phyloP scores from a whole-genome alignment of 129 eudicot genomes.

The Silybum marianum region DNA sequence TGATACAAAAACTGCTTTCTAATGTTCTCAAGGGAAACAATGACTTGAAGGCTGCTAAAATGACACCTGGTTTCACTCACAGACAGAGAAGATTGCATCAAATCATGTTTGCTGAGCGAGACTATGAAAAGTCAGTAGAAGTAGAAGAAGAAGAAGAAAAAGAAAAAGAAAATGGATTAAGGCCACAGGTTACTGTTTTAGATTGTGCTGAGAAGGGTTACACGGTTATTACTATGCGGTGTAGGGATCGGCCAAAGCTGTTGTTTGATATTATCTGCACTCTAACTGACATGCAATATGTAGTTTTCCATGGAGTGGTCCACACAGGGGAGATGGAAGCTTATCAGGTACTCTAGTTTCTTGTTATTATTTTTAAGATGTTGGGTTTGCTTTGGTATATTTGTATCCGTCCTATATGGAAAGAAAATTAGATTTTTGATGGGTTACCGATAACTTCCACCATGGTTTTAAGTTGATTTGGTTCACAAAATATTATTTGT shows the following conservation, averaged over 20 bases:
- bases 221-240: slow-evolving; percentile 79
- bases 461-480: background rate
- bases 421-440: background rate
- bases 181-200: slow-evolving; percentile 56
- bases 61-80: slow-evolving; percentile 72
- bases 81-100: slow-evolving; percentile 92
- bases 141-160: slow-evolving; percentile 31
- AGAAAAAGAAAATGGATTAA: slow-evolving; percentile 35
- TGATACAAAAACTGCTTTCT: slow-evolving; percentile 64
- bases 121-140: slow-evolving; percentile 50
- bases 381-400: background rate
- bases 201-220: slow-evolving; percentile 80
- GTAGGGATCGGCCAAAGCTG: slow-evolving; percentile 87
- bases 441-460: background rate
- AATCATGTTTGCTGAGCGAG: slow-evolving; percentile 92
- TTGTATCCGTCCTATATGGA: background rate
- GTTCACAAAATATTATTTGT: background rate
- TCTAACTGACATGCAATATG: slow-evolving; percentile 93
- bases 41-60: slow-evolving; percentile 68
- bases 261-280: slow-evolving; percentile 86
- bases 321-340: slow-evolving; percentile 80
- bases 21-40: slow-evolving; percentile 75
- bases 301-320: slow-evolving; percentile 93
- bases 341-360: slow-evolving; percentile 60
- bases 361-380: background rate